These are phyloP conservation scores for Pythium pyrilobum DNA, from an alignment of 352 stramenopile species.

Conservation along the genomic window DNA sequence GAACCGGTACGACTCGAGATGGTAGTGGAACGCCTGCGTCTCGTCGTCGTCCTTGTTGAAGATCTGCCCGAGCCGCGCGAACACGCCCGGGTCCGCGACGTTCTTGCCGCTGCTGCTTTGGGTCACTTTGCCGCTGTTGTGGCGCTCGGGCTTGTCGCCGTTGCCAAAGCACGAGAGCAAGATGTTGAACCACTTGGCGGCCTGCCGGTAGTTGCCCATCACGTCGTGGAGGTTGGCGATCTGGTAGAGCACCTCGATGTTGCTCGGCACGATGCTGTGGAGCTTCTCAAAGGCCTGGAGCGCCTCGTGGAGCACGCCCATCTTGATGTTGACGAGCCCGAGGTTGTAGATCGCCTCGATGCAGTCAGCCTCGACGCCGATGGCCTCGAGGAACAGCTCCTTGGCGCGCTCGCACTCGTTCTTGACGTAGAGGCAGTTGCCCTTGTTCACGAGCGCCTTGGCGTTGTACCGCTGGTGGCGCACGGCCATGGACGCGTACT, in stretches of 20 bases:
- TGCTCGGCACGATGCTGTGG: constrained; percentile 92
- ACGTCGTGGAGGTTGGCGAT: constrained; percentile 94
- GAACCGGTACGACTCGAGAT: constrained; percentile 93
- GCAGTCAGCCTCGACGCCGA: constrained; percentile 92
- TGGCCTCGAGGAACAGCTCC: constrained; percentile 94
- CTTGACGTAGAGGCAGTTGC: constrained; percentile 94
- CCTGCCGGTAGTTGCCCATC: constrained; percentile 81
- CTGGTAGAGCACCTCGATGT: constrained; percentile 92
- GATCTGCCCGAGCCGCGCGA: constrained; percentile 91
- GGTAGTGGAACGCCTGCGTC: constrained; percentile 94
- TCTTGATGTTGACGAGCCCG: constrained; percentile 86
- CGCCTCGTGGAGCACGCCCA: constrained; percentile 86
- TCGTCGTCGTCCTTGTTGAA: constrained; percentile 93
- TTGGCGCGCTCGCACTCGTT: constrained; percentile 92
- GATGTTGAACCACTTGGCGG: constrained; percentile 94
- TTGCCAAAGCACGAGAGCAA: constrained; percentile 89
- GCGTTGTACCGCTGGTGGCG: constrained; percentile 94
- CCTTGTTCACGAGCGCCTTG: constrained; percentile 97
- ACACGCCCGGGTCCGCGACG: constrained; percentile 67
- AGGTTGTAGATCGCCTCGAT: constrained; percentile 97
- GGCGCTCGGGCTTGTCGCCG: constrained; percentile 49
- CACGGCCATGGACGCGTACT: constrained; percentile 90
- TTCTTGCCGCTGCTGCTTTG: constrained; percentile 38
- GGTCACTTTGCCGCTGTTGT: constrained; percentile 19
- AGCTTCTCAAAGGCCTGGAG: constrained; percentile 96